Evolutionary conservation across 2,329 filamentous ascomycete genomes (phyloP), one percentile per base, ranked within the genome.

Genomic region (Hymenoscyphus salicellus): DNA sequence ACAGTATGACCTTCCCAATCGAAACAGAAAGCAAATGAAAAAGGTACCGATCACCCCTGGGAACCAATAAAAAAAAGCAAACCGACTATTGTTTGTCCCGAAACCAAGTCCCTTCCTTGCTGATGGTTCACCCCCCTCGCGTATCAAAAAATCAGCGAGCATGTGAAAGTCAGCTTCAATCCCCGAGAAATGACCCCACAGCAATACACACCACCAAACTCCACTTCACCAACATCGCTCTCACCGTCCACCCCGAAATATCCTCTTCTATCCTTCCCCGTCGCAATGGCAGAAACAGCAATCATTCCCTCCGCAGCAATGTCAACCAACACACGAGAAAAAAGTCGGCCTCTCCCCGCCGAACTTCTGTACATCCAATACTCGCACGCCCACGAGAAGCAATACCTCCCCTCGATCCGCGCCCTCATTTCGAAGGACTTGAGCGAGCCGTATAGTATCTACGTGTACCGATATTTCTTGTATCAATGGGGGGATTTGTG

Each of bases 401-500:
- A 84, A 75, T 85, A 95, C 75, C 87, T 99, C 52, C 88, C 93
- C 41, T 88, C 92, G 52, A 97, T 99, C 78, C 89, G 94, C 63
- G 89, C 93, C 64, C 81, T 99, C 75, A 99, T 99, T 74, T 95
- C 93, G 55, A 96, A 94, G 74, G 95, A 98, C 76, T 84, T 99
- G 59, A 98, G 94, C 71, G 95, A 99, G 78, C 95, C 95, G 1
- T 99, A 99, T 78, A 98, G 94, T 79, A 98, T 99, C 76, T 99
- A 99, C 80, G 95, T 99, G 65, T 99, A 98, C 78, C 88, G 95
- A 36, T 99, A 99, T 77, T 99, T 99, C 73, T 82, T 99, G 20
- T 97, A 96, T 75, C 93, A 98, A 84, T 99, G 95, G 95, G 91
- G 91, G 5, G 90, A 98, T 75, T 81, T 99, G n/a, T 99, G 95